Evolutionary conservation across 1,139 yeast genomes (phyloP), one percentile per base, ranked within the genome.

Genomic region (Eremothecium cymbalariae): DNA sequence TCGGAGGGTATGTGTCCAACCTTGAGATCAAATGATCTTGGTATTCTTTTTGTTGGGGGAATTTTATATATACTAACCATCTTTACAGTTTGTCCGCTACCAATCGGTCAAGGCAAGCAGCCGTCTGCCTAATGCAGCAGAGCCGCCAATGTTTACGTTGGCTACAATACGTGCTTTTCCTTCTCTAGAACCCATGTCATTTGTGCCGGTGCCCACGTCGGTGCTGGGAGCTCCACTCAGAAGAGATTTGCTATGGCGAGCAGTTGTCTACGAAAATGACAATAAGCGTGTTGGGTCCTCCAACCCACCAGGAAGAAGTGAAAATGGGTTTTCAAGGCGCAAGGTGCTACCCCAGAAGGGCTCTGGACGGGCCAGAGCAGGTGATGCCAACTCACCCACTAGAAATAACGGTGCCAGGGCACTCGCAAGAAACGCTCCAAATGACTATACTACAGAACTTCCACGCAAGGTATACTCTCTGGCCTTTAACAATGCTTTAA

Each of bases 301-400:
- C 2, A 79, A 80, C 55, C 93, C 90, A 23, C 77, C 82, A 28
- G 82, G 90, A 39, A 80, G 95, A 59, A 74, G 84, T 29, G 94
- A 85, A 50, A 81, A 81, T 63, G 88, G 90, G 38, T 88, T 74
- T 59, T 82, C 95, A 18, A 74, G 93, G 59, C 72, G 74, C 53
- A 90, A 90, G 59, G 67, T 90, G 47, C 69, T 77, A 36, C 85
- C 86, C 17, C 98, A 90, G 62, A 90, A 90, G 63, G 97, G 98
- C 45, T 65, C 86, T 12, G 99, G 99, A 61, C 70, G 73, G 43
- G 99, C 99, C 38, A 80, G 99, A 68, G 80, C 77, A 41, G 99
- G 98, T 65, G 96, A 86, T 62, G 86, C 85, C 40, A 90, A 90
- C 51, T 84, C 95, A 15, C 98, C 98, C 29, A 82, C 78, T 37